Base-by-base conservation (phyloP, 2,329 filamentous ascomycete genomes). In the Trichothecium roseum region DNA sequence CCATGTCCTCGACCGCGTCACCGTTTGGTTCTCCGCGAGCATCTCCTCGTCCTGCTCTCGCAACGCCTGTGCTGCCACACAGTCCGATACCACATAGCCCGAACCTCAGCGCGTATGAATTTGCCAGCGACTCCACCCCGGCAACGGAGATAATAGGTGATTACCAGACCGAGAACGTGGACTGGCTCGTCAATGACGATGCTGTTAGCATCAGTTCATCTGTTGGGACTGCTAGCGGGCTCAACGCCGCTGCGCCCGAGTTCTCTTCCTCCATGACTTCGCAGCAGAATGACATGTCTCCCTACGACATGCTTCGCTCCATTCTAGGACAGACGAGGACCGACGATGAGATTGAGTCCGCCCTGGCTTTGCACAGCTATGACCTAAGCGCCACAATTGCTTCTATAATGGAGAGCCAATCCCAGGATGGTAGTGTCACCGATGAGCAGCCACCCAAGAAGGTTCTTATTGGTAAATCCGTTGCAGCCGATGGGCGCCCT, bases 241-340 rank as follows among this genome's bases (percentile, higher is more conserved):
- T 89, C 40, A 88, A 86, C 50, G 81, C 78, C 30, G 81, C 81
- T 12, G 85, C 85, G 5, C 82, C 88, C 17, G 87, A 95, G 55
- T 95, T 76, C 47, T 69, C 72, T 2, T 64, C 72, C 2, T 64
- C 61, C 42, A 55, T 63, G 53, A 66, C 70, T 22, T 62, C 70
- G 34, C 74, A 81, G 53, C 82, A 83, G 51, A 75, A 78, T 38
- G 88, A 96, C 52, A 96, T 98, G 89, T 93, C 85, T 39, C 89
- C 91, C 1, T 94, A 95, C 59, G 91, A 98, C 54, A 96, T 98
- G 75, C 70, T 98, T 37, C 84, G 91, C 42, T 95, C 89, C 5
- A 93, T 98, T 28, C 69, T 98, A 18, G 86, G 89, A 32, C 86
- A 91, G 48, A 79, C 85, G 37, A 81, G 84, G 51, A 82, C 85